A percentile compares a stretch with the other conserved stretches of the same genome.
Evolutionary conservation across 2,329 filamentous ascomycete species (phyloP).

Genomic region (Claviceps sp.): DNA sequence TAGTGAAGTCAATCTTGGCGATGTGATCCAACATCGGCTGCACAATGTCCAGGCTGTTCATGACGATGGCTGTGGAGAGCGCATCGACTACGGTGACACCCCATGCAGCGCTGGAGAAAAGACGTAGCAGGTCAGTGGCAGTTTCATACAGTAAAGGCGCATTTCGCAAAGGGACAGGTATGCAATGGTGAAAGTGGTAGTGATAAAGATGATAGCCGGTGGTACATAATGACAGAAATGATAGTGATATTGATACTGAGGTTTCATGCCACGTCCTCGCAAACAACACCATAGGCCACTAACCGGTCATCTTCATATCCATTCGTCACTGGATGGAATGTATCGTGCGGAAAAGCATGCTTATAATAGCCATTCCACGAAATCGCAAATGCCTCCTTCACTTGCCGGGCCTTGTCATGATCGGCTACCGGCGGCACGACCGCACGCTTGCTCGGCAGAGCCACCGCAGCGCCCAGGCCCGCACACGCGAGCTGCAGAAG

Average conservation of each 20-base stretch:
- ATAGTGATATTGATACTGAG: background rate
- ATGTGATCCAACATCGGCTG: conserved; percentile 59
- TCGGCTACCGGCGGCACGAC: conserved; percentile 15
- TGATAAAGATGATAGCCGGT: background rate
- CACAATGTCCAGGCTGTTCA: conserved; percentile 56
- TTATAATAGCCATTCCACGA: conserved; percentile 62
- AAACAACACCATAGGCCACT: conserved; percentile 7
- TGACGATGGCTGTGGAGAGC: conserved; percentile 65
- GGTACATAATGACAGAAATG: too few relatives aligned
- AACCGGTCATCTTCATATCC: conserved; percentile 56
- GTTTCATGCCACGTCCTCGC: background rate
- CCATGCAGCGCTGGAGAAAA: conserved; percentile 58
- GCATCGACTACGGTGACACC: conserved; percentile 74
- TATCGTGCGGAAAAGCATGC: conserved; percentile 68
- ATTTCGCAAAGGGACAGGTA: too few relatives aligned
- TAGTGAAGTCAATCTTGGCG: conserved; percentile 55
- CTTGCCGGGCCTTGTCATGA: conserved; percentile 37
- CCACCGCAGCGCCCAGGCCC: background rate
- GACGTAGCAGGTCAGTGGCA: background rate
- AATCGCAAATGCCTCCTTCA: conserved; percentile 55
- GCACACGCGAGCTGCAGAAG: conserved; percentile 5
- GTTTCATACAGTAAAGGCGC: too few relatives aligned
- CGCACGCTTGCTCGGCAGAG: conserved; percentile 4
- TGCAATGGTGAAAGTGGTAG: too few relatives aligned
- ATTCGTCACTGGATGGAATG: conserved; percentile 56